Evolutionary conservation across 148 eudicot genomes (phyloP).

Genomic region (Fagopyrum tataricum): DNA sequence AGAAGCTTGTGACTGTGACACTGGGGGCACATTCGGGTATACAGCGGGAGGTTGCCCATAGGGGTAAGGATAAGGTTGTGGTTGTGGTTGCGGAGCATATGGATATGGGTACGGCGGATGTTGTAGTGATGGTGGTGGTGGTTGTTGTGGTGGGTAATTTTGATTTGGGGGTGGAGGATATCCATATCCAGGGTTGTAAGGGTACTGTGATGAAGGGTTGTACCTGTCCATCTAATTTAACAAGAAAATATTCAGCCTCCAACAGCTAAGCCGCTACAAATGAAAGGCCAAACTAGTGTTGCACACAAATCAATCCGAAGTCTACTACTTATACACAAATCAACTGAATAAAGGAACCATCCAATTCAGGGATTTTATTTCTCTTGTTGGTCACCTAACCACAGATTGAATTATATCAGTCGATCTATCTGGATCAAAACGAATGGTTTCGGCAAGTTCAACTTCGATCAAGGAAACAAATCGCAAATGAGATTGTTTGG

Average conservation of each 20-base stretch:
- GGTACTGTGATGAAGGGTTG: conserved; percentile 9
- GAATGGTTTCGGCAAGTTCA: neutral
- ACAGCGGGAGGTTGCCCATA: conserved; percentile 9
- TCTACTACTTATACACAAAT: neutral
- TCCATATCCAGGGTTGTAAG: neutral
- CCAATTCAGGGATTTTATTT: neutral
- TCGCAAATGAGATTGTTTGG: neutral
- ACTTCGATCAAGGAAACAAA: neutral
- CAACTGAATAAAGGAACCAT: neutral
- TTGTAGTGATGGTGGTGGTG: neutral
- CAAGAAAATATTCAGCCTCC: neutral
- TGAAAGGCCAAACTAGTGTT: neutral
- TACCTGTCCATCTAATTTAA: conserved; percentile 14
- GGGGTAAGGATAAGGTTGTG: neutral
- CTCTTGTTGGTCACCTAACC: neutral
- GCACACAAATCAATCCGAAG: neutral
- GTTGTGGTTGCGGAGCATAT: neutral
- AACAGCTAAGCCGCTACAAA: neutral
- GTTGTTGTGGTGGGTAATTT: conserved; percentile 13
- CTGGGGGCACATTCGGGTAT: neutral
- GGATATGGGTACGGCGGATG: conserved; percentile 9
- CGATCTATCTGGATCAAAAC: neutral
- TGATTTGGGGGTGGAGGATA: conserved; percentile 16
- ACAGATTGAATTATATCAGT: neutral
- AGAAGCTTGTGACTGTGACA: neutral